Evolutionary conservation across 2,329 filamentous ascomycete genomes (phyloP), one percentile per base, ranked within the genome.

Genomic region (Cladobotryum protrusum): DNA sequence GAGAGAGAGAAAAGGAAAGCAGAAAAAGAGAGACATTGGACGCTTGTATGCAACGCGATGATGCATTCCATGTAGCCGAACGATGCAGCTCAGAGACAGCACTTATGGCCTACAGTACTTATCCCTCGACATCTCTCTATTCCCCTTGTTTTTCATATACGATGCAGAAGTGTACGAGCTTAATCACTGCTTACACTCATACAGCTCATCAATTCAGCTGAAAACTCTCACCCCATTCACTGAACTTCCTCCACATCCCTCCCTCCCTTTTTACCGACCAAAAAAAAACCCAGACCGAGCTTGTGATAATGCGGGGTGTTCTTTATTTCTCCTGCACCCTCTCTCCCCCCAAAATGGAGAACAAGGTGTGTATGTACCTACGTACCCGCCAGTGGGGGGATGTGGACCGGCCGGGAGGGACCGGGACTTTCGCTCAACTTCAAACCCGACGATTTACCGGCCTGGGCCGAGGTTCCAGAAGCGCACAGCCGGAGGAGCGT

Each of bases 301-400:
- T 78, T 78, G 75, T 78, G 75, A 78, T 73, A 72, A 72, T 76
- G 74, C 74, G 74, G 74, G 74, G 74, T 61, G 36, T 35, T 13
- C 6, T 36, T 14, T 17, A 17, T 13, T 37, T 24, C 20, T 29
- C 24, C 24, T 29, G 24, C 24, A 29, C 24, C 6, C 24, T 8
- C 24, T 29, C 24, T 9, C 24, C 24, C 24, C 24, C 24, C 24
- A 29, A 29, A 29, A 29, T 29, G 24, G 24, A 29, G 24, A 29
- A 29, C 7, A 29, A 6, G 6, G 24, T 42, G 20, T 17, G 39
- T 42, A 42, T 20, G 12, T 37, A 8, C n/a, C 13, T 37, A 3
- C n/a, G n/a, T n/a, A n/a, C n/a, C n/a, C n/a, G n/a, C n/a, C n/a
- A n/a, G 14, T 37, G 35, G 35, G 29, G 18, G 33, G 32, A 33